These are phyloP conservation scores for Sonneratia caseolaris DNA, from an alignment of 345 rosid genomes.

Conservation along the genomic window DNA sequence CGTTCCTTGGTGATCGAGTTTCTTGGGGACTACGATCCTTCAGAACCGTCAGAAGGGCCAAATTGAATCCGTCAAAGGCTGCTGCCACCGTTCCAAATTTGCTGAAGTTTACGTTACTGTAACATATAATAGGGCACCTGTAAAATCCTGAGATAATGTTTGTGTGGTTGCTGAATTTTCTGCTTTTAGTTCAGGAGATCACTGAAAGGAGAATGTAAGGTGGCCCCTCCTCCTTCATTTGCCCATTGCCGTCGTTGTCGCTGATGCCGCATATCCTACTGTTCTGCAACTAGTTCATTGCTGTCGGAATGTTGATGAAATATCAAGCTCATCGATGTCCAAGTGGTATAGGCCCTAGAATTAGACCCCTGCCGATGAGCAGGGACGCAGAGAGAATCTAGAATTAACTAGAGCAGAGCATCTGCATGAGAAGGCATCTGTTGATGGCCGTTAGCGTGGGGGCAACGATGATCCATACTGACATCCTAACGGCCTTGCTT, in stretches of 20 bases:
- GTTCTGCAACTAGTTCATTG: background rate
- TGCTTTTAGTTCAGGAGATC: background rate
- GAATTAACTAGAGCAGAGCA: background rate
- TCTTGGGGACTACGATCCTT: too few relatives aligned
- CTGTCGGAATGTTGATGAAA: background rate
- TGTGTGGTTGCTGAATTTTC: background rate
- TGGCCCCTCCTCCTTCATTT: too few relatives aligned
- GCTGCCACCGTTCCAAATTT: too few relatives aligned
- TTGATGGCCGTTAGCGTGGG: background rate
- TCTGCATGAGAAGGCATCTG: background rate
- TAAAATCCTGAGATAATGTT: background rate
- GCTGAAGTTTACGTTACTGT: background rate
- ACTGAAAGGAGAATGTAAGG: too few relatives aligned
- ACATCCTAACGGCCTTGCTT: background rate
- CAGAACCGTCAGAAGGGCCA: too few relatives aligned
- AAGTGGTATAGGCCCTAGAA: background rate
- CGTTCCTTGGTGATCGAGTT: too few relatives aligned
- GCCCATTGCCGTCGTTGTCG: background rate
- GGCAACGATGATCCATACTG: background rate
- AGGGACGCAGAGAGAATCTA: background rate
- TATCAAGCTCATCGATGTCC: background rate
- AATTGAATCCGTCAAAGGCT: too few relatives aligned
- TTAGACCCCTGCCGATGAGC: background rate
- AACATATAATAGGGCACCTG: too few relatives aligned
- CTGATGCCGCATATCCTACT: background rate